A percentile compares a stretch with the other conserved stretches of the same genome.
phyloP scores from a whole-genome alignment of 805 yeast genomes.

The Candida chauliodis region DNA sequence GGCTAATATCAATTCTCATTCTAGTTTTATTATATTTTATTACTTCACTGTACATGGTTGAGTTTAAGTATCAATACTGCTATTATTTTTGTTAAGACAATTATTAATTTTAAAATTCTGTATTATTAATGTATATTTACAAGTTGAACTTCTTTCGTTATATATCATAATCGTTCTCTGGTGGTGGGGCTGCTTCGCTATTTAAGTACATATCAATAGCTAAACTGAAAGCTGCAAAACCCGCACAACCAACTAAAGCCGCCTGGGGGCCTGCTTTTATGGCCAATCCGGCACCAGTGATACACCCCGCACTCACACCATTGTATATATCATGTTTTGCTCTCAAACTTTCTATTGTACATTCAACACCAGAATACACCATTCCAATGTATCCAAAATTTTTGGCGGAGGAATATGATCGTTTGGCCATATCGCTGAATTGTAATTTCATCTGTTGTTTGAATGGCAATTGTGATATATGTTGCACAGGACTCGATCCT shows the following conservation, averaged over 20 bases:
- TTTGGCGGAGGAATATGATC: slow-evolving; percentile 86
- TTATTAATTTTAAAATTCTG: neutral
- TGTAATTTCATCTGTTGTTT: slow-evolving; percentile 90
- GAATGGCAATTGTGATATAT: slow-evolving; percentile 80
- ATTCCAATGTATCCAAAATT: slow-evolving; percentile 92
- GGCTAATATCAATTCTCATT: neutral
- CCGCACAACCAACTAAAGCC: slow-evolving; percentile 90
- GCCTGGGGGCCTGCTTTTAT: slow-evolving; percentile 92
- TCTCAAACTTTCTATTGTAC: slow-evolving; percentile 77
- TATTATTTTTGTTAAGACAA: slow-evolving; percentile 32
- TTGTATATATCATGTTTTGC: slow-evolving; percentile 92
- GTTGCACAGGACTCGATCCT: slow-evolving; percentile 51
- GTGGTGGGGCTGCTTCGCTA: slow-evolving; percentile 80
- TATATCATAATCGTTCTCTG: slow-evolving; percentile 78
- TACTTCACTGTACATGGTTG: slow-evolving; percentile 24
- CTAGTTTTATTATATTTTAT: slow-evolving; percentile 12
- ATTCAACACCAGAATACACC: slow-evolving; percentile 89
- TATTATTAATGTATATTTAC: slow-evolving; percentile 7
- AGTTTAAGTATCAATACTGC: slow-evolving; percentile 34
- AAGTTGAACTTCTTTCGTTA: slow-evolving; percentile 13
- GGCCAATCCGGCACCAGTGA: slow-evolving; percentile 95
- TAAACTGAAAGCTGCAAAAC: slow-evolving; percentile 92
- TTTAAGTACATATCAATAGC: slow-evolving; percentile 86
- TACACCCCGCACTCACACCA: slow-evolving; percentile 90
- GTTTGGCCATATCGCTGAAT: slow-evolving; percentile 84